A percentile compares a stretch with the other conserved stretches of the same genome.
Evolutionary conservation across 73 alveolate species (phyloP).

Genomic region (Halteria grandinella): DNA sequence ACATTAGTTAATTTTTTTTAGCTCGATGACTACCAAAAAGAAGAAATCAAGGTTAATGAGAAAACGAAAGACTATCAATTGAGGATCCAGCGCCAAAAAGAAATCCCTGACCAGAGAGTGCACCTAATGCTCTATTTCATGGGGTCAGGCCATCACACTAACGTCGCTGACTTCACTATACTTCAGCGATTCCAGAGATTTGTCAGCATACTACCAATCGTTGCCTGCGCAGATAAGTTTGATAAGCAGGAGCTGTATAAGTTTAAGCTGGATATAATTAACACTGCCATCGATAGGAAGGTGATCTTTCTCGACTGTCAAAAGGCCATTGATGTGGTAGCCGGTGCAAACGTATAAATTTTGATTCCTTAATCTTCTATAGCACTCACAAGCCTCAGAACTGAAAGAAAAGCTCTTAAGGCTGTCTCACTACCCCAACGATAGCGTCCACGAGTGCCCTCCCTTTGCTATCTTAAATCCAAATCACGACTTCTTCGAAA

Average conservation of each 20-base stretch:
- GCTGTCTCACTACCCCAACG: not conserved
- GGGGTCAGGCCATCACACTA: conserved; percentile 36
- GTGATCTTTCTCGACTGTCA: conserved; percentile 6
- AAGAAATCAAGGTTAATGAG: not conserved
- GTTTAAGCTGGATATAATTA: conserved; percentile 9
- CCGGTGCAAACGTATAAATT: not conserved
- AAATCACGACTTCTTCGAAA: not conserved
- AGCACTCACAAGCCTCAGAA: not conserved
- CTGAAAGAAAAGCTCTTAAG: conserved; percentile 4
- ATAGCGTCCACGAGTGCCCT: conserved; percentile 17
- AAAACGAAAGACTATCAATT: not conserved
- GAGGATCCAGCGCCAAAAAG: not conserved
- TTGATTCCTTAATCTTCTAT: not conserved
- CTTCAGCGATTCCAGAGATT: not conserved
- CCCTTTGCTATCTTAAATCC: conserved; percentile 38
- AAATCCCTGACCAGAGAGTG: conserved; percentile 19
- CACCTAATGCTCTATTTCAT: conserved; percentile 36
- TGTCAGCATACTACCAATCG: conserved; percentile 24
- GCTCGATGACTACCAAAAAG: not conserved
- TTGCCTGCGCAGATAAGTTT: conserved; percentile 22
- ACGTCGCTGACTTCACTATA: not conserved
- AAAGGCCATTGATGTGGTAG: not conserved
- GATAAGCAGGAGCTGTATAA: conserved; percentile 1
- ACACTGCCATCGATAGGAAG: not conserved
- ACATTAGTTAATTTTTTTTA: not conserved